Percentiles rank a stretch among this genome's conserved stretches.
Evolutionary conservation across 129 eudicot species (phyloP).

Genomic region (Lactuca sativa): DNA sequence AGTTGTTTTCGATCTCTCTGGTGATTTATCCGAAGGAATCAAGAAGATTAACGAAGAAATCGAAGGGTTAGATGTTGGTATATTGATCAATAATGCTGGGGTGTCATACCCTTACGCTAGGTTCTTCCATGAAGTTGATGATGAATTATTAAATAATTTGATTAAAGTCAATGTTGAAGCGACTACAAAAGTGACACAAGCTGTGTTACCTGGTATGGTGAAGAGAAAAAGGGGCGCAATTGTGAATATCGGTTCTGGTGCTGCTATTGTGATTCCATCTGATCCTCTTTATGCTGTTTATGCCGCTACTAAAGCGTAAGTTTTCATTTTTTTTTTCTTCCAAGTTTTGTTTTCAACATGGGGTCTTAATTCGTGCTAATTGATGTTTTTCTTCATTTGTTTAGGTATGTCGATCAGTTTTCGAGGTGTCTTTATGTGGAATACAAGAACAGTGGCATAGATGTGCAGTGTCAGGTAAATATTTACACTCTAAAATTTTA

Average conservation of each 20-base stretch:
- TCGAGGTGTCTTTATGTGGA: constrained; percentile 92
- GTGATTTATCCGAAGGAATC: constrained; percentile 74
- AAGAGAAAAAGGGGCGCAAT: constrained; percentile 90
- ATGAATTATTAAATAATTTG: constrained; percentile 67
- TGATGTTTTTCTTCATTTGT: constrained; percentile 21
- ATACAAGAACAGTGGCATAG: constrained; percentile 91
- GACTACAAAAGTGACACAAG: constrained; percentile 79
- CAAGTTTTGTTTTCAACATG: neutral
- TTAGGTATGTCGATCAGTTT: constrained; percentile 91
- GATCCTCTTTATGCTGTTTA: constrained; percentile 96
- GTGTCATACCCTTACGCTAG: constrained; percentile 89
- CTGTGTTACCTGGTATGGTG: constrained; percentile 78
- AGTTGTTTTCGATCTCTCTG: constrained; percentile 79
- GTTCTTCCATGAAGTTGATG: constrained; percentile 92
- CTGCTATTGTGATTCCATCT: constrained; percentile 78
- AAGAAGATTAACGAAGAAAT: constrained; percentile 55
- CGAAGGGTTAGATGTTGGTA: constrained; percentile 82
- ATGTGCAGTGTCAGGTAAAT: constrained; percentile 97
- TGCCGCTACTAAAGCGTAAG: constrained; percentile 97
- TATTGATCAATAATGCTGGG: constrained; percentile 88
- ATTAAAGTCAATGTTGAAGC: constrained; percentile 84
- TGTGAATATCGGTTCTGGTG: constrained; percentile 96
- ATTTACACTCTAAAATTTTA: neutral
- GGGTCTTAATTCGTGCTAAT: constrained; percentile 14
- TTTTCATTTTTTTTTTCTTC: neutral